These are phyloP conservation scores for Chionographis japonica DNA, from an alignment of 106 monocot species.

Conservation along the genomic window DNA sequence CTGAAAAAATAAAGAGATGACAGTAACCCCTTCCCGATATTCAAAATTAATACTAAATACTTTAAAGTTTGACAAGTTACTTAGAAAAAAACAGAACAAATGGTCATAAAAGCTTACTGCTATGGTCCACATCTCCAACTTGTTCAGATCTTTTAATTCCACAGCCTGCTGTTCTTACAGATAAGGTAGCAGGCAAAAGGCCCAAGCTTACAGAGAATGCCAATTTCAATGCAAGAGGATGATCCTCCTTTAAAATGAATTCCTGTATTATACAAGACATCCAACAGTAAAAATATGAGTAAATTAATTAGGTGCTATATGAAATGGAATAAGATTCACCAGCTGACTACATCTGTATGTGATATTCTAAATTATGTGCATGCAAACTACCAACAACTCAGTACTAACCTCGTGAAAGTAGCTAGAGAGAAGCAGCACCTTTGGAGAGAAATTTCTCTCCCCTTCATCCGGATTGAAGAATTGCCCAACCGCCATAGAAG, in stretches of 20 bases:
- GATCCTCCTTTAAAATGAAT: slow-evolving; percentile 73
- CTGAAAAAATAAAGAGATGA: too few species aligned
- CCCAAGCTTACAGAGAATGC: slow-evolving; percentile 83
- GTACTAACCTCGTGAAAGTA: slow-evolving; percentile 49
- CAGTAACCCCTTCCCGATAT: too few species aligned
- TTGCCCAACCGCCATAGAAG: slow-evolving; percentile 96
- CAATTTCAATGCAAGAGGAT: slow-evolving; percentile 74
- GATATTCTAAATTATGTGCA: too few species aligned
- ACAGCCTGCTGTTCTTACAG: slow-evolving; percentile 76
- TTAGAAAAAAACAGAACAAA: background rate
- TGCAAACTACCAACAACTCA: background rate
- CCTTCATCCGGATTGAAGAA: slow-evolving; percentile 86
- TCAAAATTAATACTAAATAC: too few species aligned
- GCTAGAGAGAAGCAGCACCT: slow-evolving; percentile 40
- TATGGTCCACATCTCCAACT: slow-evolving; percentile 58
- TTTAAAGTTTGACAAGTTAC: background rate
- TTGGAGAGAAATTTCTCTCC: slow-evolving; percentile 44
- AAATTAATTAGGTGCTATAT: background rate
- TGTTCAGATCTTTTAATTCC: slow-evolving; percentile 73
- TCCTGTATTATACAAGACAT: slow-evolving; percentile 43
- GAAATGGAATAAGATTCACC: background rate
- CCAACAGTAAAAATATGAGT: background rate
- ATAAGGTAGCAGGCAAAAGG: slow-evolving; percentile 65
- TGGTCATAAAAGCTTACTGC: slow-evolving; percentile 43
- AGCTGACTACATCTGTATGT: too few species aligned